Base-by-base conservation (phyloP, 805 yeast species). In the Ogataea ganodermae region DNA sequence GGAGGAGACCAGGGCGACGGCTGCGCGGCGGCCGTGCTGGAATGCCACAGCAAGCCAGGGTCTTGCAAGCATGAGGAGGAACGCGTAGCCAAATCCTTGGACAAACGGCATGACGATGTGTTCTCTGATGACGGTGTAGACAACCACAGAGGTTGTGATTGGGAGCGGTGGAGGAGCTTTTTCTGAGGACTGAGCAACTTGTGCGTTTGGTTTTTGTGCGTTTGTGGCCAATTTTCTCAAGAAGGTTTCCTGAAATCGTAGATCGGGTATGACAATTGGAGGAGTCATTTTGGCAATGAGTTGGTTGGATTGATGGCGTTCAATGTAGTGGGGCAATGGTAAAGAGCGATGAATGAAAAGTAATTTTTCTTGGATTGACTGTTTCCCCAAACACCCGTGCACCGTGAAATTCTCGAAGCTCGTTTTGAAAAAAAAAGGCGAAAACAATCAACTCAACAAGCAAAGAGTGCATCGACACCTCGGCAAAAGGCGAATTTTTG, bases 181-280 rank as follows among this genome's bases (percentile, higher is more conserved):
- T 9, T 41, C 46, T 32, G 50, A 18, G 20, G 46, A 33, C 39
- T 49, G 18, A 51, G 50, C 22, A 13, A 28, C 53, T 38, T 35
- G 48, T 13, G 53, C 54, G 7, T 52, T 45, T 18, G 45, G 14
- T 22, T 38, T 18, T 20, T 48, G 51, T 0, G 69, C 58, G 36
- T 63, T 64, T 12, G 48, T 40, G 8, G 52, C 44, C 6, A 66
- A 55, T n/a, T 77, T 69, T 28, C 71, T 67, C 52, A 71, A 62
- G 60, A 85, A 85, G 2, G 86, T 69, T 46, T 81, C 76, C 57
- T 83, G 88, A 56, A 83, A 84, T 37, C 92, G 70, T 20, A 85
- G 65, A 56, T 86, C 92, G 0, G 91, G 91, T 2, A 76, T 68
- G 1, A 26, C 42, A 6, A 26, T 24, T 14, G 42, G 27, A 5